Evolutionary conservation across 371 early-diverging fungal genomes (phyloP).

Genomic region (Actinomucor elegans): DNA sequence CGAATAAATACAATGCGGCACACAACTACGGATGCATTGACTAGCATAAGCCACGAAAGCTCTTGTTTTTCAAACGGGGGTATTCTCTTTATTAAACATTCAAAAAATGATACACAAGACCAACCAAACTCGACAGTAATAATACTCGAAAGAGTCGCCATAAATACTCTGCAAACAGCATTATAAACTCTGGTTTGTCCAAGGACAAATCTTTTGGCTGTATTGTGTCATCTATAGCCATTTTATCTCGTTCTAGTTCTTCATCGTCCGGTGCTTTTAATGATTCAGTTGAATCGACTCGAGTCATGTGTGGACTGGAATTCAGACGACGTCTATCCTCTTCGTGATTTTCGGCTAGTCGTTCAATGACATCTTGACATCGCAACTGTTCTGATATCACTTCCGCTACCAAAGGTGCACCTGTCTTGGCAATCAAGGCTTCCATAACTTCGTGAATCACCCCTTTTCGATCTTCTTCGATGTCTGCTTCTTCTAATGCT

Average conservation of each 20-base stretch:
- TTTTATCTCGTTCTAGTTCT: neutral
- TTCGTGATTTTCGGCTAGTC: conserved; percentile 36
- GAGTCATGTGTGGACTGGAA: conserved; percentile 1
- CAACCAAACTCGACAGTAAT: conserved; percentile 39
- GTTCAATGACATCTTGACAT: conserved; percentile 48
- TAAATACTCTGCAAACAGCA: conserved; percentile 36
- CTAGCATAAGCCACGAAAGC: no score
- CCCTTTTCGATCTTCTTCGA: conserved; percentile 47
- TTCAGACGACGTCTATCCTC: conserved; percentile 14
- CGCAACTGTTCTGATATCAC: conserved; percentile 44
- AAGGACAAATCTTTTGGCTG: neutral
- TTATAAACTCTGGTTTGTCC: conserved; percentile 1
- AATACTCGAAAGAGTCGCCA: conserved; percentile 44
- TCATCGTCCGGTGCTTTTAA: conserved; percentile 13
- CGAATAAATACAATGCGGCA: no score
- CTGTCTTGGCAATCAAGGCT: conserved; percentile 39
- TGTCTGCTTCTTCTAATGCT: conserved; percentile 44
- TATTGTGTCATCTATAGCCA: neutral
- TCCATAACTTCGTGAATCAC: conserved; percentile 48
- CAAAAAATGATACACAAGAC: conserved; percentile 35
- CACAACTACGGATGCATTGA: no score
- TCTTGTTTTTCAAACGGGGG: no score
- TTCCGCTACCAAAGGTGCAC: conserved; percentile 44
- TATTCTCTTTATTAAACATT: conserved; percentile 1
- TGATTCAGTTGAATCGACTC: conserved; percentile 8